These are phyloP conservation scores for Agarophyton chilense DNA, from an alignment of 23 red algal genomes.

Conservation along the genomic window DNA sequence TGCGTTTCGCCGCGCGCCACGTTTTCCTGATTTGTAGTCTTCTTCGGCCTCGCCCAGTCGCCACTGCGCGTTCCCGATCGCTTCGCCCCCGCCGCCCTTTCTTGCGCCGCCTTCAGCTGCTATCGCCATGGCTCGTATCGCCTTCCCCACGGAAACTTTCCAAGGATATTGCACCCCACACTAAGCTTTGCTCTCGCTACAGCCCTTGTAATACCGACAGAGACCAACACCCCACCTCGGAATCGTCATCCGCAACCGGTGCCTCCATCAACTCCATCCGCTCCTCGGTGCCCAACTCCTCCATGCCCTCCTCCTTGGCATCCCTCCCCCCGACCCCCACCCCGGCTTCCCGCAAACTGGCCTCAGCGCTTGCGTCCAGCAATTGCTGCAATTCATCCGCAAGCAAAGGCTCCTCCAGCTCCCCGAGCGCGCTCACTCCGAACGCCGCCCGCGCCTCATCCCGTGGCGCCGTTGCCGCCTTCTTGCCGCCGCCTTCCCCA, in stretches of 20 bases:
- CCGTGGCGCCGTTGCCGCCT: neutral
- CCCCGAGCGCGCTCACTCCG: neutral
- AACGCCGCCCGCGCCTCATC: neutral
- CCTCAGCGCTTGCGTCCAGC: neutral
- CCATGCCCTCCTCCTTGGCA: neutral
- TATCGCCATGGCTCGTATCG: too few species aligned
- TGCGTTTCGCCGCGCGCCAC: too few species aligned
- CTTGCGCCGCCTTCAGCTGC: too few species aligned
- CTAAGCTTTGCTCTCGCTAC: neutral
- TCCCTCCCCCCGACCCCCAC: too few species aligned
- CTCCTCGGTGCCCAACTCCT: neutral
- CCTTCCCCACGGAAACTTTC: too few species aligned
- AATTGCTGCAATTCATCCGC: neutral
- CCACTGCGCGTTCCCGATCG: too few species aligned
- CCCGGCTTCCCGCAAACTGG: too few species aligned
- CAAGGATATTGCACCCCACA: too few species aligned
- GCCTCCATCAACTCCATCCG: neutral
- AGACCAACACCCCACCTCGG: neutral
- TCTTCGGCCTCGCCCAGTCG: too few species aligned
- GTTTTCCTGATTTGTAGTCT: too few species aligned
- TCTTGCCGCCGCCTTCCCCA: neutral
- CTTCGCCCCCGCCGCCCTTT: too few species aligned
- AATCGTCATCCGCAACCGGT: neutral
- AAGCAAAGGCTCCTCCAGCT: neutral
- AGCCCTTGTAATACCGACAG: neutral